Evolutionary conservation across 768 basidiomycete genomes (phyloP), one percentile per base, ranked within the genome.

Genomic region (Russula earlei): DNA sequence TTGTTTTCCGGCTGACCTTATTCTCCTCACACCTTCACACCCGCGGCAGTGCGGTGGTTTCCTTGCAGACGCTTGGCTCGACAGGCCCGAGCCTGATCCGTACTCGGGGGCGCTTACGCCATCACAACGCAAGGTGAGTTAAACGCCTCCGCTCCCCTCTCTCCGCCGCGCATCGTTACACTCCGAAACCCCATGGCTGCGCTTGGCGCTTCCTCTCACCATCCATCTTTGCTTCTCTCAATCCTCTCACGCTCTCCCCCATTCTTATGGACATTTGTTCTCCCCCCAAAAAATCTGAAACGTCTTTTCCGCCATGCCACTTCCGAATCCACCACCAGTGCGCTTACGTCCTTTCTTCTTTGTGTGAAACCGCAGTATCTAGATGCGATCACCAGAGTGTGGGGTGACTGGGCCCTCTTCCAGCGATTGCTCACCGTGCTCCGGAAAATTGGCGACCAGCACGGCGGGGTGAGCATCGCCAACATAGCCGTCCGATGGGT

Each of bases 401-500:
- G 89, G 88, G 89, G 88, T 2, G 75, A 68, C 46, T 91, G 88
- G 88, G 62, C 72, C 8, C 76, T 90, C 25, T 90, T 91, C 68
- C 89, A 90, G 64, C 64, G 70, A 0, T 76, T 91, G 0, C 70
- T 91, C 40, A 52, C 65, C 20, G 75, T 78, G 38, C 74, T 91
- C 31, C 77, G 81, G 20, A 64, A 61, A n/a, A 77, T 91, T 53
- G 88, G 81, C 4, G 78, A 85, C 71, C 78, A 77, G 22, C 83
- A 88, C 67, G 77, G 75, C 20, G 77, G 79, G 11, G 70, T 74
- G 44, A 85, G 82, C 68, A 82, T 91, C 36, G 80, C 89, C 51
- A 90, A 90, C 65, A 72, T 91, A 37, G 87, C 88, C 31, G 84
- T 81, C 2, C 81, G 88, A 15, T 91, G 88, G 88, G 84, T 90